phyloP scores from a whole-genome alignment of 805 yeast genomes.

The Debaryomyces castellii region DNA sequence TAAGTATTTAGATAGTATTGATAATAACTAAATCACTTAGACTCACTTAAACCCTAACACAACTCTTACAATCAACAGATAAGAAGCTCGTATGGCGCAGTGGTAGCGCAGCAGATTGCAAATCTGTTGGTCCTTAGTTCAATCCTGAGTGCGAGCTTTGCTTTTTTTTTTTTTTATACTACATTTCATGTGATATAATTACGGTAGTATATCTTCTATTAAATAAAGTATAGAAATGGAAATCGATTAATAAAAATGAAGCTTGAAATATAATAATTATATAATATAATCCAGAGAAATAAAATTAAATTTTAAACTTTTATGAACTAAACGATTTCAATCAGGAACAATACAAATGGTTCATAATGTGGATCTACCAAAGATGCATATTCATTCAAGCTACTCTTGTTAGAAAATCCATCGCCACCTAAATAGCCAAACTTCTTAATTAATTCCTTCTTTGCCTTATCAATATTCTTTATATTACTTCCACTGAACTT shows the following conservation, averaged over 20 bases:
- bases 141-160: constrained; percentile 86
- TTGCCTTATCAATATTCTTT: constrained; percentile 53
- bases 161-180: constrained; percentile 21
- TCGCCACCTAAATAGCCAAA: constrained; percentile 92
- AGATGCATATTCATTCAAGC: constrained; percentile 83
- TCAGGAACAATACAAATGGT: constrained; percentile 85
- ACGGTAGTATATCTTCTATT: neutral
- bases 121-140: constrained; percentile 98
- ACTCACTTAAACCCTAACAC: too few relatives aligned
- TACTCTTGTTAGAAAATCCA: constrained; percentile 72
- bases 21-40: too few relatives aligned
- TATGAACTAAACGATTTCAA: constrained; percentile 28
- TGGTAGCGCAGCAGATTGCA: constrained; percentile 99
- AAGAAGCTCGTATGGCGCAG: constrained; percentile 76
- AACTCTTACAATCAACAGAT: neutral
- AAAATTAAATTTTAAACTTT: neutral
- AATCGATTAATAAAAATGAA: neutral
- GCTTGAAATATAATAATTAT: neutral
- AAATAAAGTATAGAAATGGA: neutral
- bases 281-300: neutral
- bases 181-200: neutral
- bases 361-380: constrained; percentile 94
- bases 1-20: too few relatives aligned
- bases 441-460: constrained; percentile 65
- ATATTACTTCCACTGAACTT: constrained; percentile 39